Conservation (phyloP, 2,329 filamentous ascomycete species). For the Tolypocladium sp. region DNA sequence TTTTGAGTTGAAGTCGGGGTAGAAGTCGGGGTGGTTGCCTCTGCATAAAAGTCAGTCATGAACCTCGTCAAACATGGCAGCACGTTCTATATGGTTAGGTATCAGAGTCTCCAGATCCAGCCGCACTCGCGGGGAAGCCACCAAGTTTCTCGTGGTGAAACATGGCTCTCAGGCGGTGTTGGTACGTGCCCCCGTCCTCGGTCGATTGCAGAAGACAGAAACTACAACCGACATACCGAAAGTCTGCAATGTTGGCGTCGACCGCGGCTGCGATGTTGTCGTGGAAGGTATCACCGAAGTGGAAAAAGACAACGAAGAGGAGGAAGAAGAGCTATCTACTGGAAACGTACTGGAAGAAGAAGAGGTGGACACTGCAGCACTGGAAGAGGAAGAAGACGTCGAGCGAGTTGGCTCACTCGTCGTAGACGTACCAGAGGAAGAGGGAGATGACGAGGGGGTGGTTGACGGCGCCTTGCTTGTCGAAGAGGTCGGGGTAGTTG, state of each 20-base stretch:
- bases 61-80: background rate
- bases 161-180: background rate
- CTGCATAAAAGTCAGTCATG: constrained; percentile 8
- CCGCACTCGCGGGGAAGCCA: background rate
- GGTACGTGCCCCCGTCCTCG: background rate
- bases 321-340: constrained; percentile 10
- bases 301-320: constrained; percentile 14
- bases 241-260: constrained; percentile 8
- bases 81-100: background rate
- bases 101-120: background rate
- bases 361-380: constrained; percentile 19
- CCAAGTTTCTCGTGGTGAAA: background rate
- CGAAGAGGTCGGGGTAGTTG: constrained; percentile 5
- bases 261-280: constrained; percentile 6
- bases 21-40: constrained; percentile 3
- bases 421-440: constrained; percentile 16
- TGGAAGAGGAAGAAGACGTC: constrained; percentile 17
- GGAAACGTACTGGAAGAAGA: constrained; percentile 23
- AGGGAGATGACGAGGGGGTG: constrained; percentile 4
- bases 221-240: constrained; percentile 20
- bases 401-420: constrained; percentile 17
- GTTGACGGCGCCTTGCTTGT: constrained; percentile 4
- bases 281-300: constrained; percentile 11
- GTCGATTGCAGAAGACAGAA: background rate
- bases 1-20: constrained; percentile 13